Evolutionary conservation across 2,329 filamentous ascomycete species (phyloP), one percentile per base, ranked within the genome.

Genomic region (Ceratocystis huliohia): DNA sequence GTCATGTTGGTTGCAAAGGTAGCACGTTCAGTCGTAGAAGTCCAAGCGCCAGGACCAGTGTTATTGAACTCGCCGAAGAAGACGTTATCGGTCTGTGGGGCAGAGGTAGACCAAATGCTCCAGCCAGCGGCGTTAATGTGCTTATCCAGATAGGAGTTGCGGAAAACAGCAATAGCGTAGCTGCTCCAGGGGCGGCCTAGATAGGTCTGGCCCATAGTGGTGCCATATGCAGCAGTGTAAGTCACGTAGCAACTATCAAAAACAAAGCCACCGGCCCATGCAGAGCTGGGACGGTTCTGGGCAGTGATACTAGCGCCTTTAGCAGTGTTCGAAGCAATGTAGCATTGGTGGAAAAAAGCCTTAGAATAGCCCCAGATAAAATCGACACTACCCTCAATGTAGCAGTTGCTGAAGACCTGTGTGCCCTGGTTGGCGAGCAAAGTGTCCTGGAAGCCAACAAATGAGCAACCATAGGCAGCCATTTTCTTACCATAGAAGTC

Each of bases 41-140:
- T 61, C 64, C 64, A 65, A 1, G 84, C 77, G 1, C 85, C 85
- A 33, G 75, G 72, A 1, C 85, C 85, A 1, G 78, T 78, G 73
- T 88, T 88, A 20, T 70, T 74, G 71, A 81, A 87, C 76, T 88
- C 85, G 7, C 75, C 81, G 69, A 82, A 87, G 28, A 76, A 73
- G 1, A 86, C 81, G 56, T 81, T 74, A 45, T 75, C 76, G 1
- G 81, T 84, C 46, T 78, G 76, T n/a, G 76, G 72, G 57, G 79
- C 75, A 1, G 75, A 76, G 1, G 70, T 74, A 66, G 78, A 78
- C 85, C 85, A 88, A 33, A 76, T 71, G 1, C 70, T 72, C 84
- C 85, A 88, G 0, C 85, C 85, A 0, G 79, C 79, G 1, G 76
- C 67, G 70, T 86, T 85, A 71, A 88, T 79, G 20, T 87, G 82